A percentile compares a stretch with the other conserved stretches of the same genome.
phyloP scores from a whole-genome alignment of 768 basidiomycete genomes.

The Collybia nuda region DNA sequence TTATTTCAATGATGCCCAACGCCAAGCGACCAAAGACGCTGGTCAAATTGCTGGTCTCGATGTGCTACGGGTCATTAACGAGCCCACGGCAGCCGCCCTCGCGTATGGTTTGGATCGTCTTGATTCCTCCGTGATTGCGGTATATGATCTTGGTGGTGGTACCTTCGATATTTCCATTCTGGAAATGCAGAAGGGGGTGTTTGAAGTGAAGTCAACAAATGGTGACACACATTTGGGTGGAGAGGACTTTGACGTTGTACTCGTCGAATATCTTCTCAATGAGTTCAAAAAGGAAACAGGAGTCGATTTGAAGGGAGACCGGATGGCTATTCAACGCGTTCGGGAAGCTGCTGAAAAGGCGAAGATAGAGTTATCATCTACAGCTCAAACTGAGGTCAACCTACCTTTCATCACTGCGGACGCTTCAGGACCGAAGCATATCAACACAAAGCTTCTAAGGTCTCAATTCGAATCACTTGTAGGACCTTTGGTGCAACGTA shows the following conservation, averaged over 20 bases:
- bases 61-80: constrained; percentile 97
- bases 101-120: constrained; percentile 95
- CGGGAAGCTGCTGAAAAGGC: constrained; percentile 99
- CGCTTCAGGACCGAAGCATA: constrained; percentile 93
- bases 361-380: constrained; percentile 96
- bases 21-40: constrained; percentile 97
- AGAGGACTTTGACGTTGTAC: constrained; percentile 94
- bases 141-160: constrained; percentile 97
- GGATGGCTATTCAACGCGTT: constrained; percentile 98
- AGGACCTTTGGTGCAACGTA: constrained; percentile 78
- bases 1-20: constrained; percentile 99
- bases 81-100: constrained; percentile 97
- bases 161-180: constrained; percentile 99
- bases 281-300: constrained; percentile 96
- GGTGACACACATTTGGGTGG: constrained; percentile 97
- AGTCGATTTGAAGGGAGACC: constrained; percentile 77
- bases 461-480: constrained; percentile 91
- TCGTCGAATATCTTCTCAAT: constrained; percentile 81
- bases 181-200: constrained; percentile 99
- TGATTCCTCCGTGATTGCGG: constrained; percentile 87
- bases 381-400: constrained; percentile 95
- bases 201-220: constrained; percentile 99
- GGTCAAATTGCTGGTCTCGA: constrained; percentile 97
- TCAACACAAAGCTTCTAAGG: constrained; percentile 88
- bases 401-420: constrained; percentile 98